Percentiles rank a stretch among this genome's conserved stretches.
Conservation (phyloP, 2,329 filamentous ascomycete genomes). For the Colletotrichum destructivum region DNA sequence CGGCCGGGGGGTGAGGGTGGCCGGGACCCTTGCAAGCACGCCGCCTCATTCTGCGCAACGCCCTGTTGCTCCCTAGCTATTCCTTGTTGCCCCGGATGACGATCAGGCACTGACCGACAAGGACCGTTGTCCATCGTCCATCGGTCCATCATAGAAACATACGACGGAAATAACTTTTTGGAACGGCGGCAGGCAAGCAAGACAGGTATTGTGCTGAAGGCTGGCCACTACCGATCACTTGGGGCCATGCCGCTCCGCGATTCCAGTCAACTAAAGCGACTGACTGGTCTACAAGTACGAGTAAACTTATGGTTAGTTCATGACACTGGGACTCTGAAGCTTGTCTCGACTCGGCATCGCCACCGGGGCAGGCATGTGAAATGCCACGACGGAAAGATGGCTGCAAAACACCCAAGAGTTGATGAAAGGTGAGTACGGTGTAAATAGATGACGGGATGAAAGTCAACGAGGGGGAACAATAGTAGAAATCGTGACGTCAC, state of each 20-base stretch:
- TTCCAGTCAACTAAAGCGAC: too few species aligned
- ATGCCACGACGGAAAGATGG: conserved; percentile 21
- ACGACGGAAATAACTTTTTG: conserved; percentile 1
- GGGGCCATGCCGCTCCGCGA: background rate
- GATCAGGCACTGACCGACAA: conserved; percentile 35
- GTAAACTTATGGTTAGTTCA: background rate
- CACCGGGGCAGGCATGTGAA: conserved; percentile 33
- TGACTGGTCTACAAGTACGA: too few species aligned
- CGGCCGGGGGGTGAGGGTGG: conserved; percentile 18
- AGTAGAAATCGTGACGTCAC: conserved; percentile 33
- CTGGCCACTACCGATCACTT: background rate
- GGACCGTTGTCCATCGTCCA: background rate
- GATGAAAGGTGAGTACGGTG: background rate
- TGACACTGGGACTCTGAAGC: conserved; percentile 9
- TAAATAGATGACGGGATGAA: conserved; percentile 48
- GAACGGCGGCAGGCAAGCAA: background rate
- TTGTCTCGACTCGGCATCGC: conserved; percentile 12
- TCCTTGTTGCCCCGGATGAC: conserved; percentile 25
- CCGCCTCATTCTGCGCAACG: conserved; percentile 39
- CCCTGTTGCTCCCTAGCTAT: conserved; percentile 9
- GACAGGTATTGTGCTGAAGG: too few species aligned
- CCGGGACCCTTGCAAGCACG: conserved; percentile 34
- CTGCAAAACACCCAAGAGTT: conserved; percentile 27
- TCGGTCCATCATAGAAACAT: background rate
- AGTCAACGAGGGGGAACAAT: conserved; percentile 20